Conservation (phyloP, 2,329 filamentous ascomycete genomes). For the Trichoderma sp. region DNA sequence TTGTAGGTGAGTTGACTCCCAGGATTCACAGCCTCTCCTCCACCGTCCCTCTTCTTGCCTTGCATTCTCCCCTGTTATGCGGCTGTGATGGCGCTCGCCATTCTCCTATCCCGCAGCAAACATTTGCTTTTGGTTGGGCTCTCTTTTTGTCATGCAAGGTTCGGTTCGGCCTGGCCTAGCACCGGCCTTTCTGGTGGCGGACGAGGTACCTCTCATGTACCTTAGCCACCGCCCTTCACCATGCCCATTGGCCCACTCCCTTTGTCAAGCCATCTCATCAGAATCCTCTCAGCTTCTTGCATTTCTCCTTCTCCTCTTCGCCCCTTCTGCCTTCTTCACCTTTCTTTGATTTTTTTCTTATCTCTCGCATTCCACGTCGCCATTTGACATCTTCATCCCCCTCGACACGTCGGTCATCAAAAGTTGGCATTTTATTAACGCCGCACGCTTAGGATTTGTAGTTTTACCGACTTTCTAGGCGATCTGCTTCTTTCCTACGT, state of each 20-base stretch:
- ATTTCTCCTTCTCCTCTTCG: background rate
- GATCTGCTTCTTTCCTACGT: constrained; percentile 31
- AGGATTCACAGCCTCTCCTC: background rate
- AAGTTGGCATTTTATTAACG: background rate
- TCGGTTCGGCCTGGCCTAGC: constrained; percentile 12
- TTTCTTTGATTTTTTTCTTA: background rate
- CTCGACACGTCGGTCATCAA: background rate
- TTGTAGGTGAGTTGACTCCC: constrained; percentile 19
- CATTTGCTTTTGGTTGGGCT: constrained; percentile 9
- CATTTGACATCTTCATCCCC: background rate
- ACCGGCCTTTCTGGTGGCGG: constrained; percentile 27
- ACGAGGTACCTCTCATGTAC: too few species aligned
- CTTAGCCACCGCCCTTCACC: constrained; percentile 25
- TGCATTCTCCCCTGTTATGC: background rate
- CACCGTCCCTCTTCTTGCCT: background rate
- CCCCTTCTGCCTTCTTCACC: background rate
- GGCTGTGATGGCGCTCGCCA: background rate
- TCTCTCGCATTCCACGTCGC: background rate
- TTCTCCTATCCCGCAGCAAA: constrained; percentile 15
- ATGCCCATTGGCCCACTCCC: constrained; percentile 25
- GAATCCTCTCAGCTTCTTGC: too few species aligned
- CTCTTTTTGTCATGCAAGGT: constrained; percentile 23
- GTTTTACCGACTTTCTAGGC: constrained; percentile 7
- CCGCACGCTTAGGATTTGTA: constrained; percentile 4
- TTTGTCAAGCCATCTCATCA: constrained; percentile 28